Evolutionary conservation across 768 basidiomycete species (phyloP).

Genomic region (Podaxis mareebaensis): DNA sequence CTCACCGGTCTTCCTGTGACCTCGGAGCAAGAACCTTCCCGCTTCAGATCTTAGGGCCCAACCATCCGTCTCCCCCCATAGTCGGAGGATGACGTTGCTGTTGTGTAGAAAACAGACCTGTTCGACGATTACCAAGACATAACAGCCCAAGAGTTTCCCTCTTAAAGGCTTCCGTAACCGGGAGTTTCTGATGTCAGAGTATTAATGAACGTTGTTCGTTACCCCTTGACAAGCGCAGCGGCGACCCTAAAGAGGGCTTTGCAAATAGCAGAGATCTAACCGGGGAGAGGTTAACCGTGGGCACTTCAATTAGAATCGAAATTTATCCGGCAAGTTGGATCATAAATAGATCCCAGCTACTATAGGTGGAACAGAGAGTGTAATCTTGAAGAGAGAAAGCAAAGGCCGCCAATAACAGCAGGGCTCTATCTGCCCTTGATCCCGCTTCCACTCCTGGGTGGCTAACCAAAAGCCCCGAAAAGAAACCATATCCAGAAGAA

Average conservation of each 20-base stretch:
- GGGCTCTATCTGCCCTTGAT: constrained; percentile 12
- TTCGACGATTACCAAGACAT: constrained; percentile 2
- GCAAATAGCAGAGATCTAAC: neutral
- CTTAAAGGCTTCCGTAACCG: neutral
- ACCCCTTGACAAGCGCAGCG: neutral
- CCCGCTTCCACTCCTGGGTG: constrained; percentile 3
- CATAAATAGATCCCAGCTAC: constrained; percentile 1
- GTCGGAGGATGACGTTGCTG: constrained; percentile 13
- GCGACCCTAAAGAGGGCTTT: neutral
- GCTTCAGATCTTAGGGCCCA: constrained; percentile 5
- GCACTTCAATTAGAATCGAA: constrained; percentile 1
- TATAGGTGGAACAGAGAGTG: neutral
- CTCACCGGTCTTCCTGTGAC: constrained; percentile 16
- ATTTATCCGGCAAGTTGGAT: neutral
- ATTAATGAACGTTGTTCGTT: neutral
- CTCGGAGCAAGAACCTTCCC: constrained; percentile 15
- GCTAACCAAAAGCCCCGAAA: constrained; percentile 8
- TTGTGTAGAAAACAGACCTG: neutral
- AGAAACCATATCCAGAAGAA: constrained; percentile 3
- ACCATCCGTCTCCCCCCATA: neutral
- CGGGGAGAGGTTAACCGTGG: neutral
- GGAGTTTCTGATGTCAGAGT: constrained; percentile 10
- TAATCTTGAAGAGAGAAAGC: neutral
- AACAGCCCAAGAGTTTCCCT: neutral
- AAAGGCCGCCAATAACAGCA: neutral